Conservation (phyloP, 495 filamentous ascomycete species). For the Penicillium goetzii region DNA sequence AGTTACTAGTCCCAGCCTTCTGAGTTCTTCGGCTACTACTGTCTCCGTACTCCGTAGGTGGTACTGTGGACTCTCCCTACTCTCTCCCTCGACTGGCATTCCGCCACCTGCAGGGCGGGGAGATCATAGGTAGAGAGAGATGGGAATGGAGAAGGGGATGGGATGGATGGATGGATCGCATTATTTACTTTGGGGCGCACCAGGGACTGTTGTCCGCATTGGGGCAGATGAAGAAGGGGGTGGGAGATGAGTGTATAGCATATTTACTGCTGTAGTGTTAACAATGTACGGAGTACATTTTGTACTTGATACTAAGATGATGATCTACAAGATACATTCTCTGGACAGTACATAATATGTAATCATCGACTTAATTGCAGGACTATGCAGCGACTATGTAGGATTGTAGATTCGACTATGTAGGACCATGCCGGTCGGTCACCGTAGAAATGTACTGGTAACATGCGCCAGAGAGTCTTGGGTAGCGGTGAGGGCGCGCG, state of each 20-base stretch:
- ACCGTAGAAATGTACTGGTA: constrained; percentile 7
- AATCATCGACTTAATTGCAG: background rate
- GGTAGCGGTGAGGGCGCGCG: constrained; percentile 11
- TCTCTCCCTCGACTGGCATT: constrained; percentile 13
- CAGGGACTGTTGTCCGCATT: constrained; percentile 2
- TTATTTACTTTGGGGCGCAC: background rate
- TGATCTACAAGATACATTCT: background rate
- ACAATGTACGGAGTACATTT: background rate
- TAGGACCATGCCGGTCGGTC: background rate
- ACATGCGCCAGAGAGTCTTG: constrained; percentile 2
- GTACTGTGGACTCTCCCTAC: too few species aligned
- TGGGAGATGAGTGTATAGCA: background rate
- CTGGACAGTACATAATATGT: background rate
- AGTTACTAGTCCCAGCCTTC: background rate
- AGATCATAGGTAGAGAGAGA: background rate
- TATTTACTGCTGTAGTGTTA: background rate
- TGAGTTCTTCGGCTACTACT: background rate
- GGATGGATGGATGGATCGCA: constrained; percentile 3
- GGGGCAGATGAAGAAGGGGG: background rate
- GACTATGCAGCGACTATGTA: background rate
- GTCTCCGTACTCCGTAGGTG: too few species aligned
- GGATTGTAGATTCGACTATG: background rate
- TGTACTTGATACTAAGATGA: background rate
- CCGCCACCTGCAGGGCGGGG: constrained; percentile 19
- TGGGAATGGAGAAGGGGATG: background rate